Conservation (phyloP, 2,329 filamentous ascomycete species). For the Didymellaceae sp. region DNA sequence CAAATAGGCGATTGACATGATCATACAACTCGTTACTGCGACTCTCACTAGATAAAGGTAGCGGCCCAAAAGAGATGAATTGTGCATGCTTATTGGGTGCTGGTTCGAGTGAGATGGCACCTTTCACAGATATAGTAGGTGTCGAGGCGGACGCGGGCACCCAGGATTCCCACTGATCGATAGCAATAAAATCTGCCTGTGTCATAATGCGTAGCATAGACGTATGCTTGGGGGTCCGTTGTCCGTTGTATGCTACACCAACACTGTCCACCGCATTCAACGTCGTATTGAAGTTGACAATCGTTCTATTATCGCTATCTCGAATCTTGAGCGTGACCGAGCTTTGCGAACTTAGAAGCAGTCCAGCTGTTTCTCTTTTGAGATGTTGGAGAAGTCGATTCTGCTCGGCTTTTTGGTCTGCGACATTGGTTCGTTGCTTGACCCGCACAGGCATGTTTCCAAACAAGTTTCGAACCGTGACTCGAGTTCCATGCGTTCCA, state of each 20-base stretch:
- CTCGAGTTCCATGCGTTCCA: slow-evolving; percentile 73
- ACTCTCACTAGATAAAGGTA: slow-evolving; percentile 64
- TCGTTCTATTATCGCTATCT: slow-evolving; percentile 55
- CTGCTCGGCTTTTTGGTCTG: slow-evolving; percentile 58
- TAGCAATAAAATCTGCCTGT: slow-evolving; percentile 69
- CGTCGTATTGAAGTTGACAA: slow-evolving; percentile 43
- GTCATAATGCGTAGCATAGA: slow-evolving; percentile 58
- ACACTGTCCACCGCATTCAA: slow-evolving; percentile 1
- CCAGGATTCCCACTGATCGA: slow-evolving; percentile 66
- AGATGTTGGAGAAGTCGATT: slow-evolving; percentile 72
- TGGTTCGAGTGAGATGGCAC: slow-evolving; percentile 74
- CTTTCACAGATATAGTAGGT: slow-evolving; percentile 66
- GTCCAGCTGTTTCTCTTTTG: slow-evolving; percentile 62
- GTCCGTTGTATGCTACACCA: no score
- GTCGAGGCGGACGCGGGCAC: slow-evolving; percentile 72
- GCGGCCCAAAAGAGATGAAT: slow-evolving; percentile 80
- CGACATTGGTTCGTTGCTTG: slow-evolving; percentile 71
- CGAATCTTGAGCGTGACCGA: slow-evolving; percentile 65
- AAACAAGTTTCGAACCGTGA: slow-evolving; percentile 81
- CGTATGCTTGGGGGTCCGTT: no score
- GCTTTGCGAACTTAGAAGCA: slow-evolving; percentile 74
- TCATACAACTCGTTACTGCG: slow-evolving; percentile 74
- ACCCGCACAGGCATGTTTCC: slow-evolving; percentile 89
- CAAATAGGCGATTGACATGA: slow-evolving; percentile 78
- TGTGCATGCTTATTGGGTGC: slow-evolving; percentile 75